A percentile compares a stretch with the other conserved stretches of the same genome.
Evolutionary conservation across 2,329 filamentous ascomycete genomes (phyloP).

Genomic region (Phyllosticta citribraziliensis): DNA sequence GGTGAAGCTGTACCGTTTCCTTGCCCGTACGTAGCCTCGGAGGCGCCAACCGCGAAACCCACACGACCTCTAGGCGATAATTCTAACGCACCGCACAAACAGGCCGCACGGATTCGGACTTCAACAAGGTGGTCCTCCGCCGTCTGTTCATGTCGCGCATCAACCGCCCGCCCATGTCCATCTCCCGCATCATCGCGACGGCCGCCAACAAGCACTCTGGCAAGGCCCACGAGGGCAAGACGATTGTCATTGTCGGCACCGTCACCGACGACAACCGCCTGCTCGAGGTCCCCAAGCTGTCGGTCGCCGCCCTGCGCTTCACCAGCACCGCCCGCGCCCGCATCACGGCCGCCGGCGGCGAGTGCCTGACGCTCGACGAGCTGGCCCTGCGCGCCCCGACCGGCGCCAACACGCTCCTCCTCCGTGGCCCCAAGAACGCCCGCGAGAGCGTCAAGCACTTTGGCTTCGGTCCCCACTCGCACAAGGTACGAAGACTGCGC

Average conservation of each 20-base stretch:
- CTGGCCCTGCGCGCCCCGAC: slow-evolving; percentile 91
- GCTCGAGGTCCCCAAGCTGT: slow-evolving; percentile 81
- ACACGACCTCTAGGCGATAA: not conserved
- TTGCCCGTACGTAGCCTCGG: slow-evolving; percentile 63
- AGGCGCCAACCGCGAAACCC: not conserved
- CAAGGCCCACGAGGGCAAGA: slow-evolving; percentile 61
- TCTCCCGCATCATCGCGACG: slow-evolving; percentile 72
- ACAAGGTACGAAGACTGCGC: slow-evolving; percentile 60
- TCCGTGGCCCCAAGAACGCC: slow-evolving; percentile 96
- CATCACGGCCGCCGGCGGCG: slow-evolving; percentile 86
- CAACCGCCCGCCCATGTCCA: slow-evolving; percentile 79
- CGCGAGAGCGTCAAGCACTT: slow-evolving; percentile 99
- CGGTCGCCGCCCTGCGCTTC: slow-evolving; percentile 89
- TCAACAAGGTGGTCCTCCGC: slow-evolving; percentile 98
- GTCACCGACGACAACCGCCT: slow-evolving; percentile 93
- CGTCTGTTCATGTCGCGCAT: slow-evolving; percentile 98
- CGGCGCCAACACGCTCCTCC: slow-evolving; percentile 90
- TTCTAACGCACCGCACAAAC: slow-evolving; percentile 8
- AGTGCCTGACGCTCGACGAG: slow-evolving; percentile 93
- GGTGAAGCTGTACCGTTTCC: slow-evolving; percentile 97
- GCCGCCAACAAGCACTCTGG: slow-evolving; percentile 42
- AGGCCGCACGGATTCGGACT: slow-evolving; percentile 93
- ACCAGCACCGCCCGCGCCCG: slow-evolving; percentile 91
- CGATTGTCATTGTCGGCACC: slow-evolving; percentile 86
- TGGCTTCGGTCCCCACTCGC: slow-evolving; percentile 91